These are phyloP conservation scores for Metschnikowia vanudenii DNA, from an alignment of 805 yeast species.

Conservation along the genomic window DNA sequence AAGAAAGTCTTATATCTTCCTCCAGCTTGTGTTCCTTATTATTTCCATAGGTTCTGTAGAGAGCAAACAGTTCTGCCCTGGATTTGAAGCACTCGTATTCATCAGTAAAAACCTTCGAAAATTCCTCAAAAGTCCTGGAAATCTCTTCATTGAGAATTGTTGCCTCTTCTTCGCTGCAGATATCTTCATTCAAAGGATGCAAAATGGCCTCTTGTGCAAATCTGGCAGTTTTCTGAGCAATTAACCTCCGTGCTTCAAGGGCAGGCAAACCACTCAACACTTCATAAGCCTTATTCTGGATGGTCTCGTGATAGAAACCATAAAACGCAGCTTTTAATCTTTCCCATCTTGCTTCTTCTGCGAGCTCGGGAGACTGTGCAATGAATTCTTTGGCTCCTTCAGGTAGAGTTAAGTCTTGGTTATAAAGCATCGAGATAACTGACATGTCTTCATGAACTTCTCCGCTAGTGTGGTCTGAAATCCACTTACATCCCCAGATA, in stretches of 20 bases:
- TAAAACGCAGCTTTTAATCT: background rate
- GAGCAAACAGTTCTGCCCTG: background rate
- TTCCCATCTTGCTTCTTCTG: background rate
- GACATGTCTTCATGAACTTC: background rate
- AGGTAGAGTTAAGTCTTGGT: background rate
- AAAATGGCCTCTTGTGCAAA: background rate
- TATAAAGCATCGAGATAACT: conserved; percentile 3
- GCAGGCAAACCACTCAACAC: background rate
- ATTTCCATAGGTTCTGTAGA: too few species aligned
- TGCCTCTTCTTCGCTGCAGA: background rate
- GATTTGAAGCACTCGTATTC: background rate
- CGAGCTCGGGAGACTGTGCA: background rate
- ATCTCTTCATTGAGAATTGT: background rate
- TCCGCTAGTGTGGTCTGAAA: conserved; percentile 2
- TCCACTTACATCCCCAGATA: background rate
- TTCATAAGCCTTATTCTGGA: background rate
- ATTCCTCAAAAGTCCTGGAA: background rate
- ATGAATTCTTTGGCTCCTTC: background rate
- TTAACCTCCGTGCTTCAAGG: background rate
- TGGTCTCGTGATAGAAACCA: background rate
- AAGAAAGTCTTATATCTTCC: too few species aligned
- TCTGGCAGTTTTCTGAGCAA: background rate
- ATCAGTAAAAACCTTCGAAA: background rate
- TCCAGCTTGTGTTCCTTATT: too few species aligned
- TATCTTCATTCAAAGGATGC: background rate